Base-by-base conservation (phyloP, 2,329 filamentous ascomycete species). In the Aspergillus awamori region DNA sequence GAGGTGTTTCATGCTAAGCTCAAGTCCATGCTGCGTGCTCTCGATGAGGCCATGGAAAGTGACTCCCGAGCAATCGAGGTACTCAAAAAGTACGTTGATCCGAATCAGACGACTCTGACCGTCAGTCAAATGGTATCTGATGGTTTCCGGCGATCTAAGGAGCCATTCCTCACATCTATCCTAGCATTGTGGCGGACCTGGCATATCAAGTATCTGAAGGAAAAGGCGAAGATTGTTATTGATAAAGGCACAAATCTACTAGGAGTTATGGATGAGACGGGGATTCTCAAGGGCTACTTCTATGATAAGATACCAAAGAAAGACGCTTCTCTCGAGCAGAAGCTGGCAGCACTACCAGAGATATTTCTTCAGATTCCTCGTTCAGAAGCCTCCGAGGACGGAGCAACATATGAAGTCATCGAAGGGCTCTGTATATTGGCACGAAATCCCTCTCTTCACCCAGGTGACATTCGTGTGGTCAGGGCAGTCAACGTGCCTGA, bases 391-490 rank as follows among this genome's bases (percentile, higher is more conserved):
- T 20, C 17, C 0, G 79, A 83, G 8, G 80, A 82, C 36, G 78
- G 77, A 24, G 81, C 80, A 1, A 79, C 82, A 22, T 89, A 89
- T 68, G 84, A 81, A 55, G 80, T 94, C 1, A 84, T 97, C 24
- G 82, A 87, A 63, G 93, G 93, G 0, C 71, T 92, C 3, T 98
- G 95, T 69, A 81, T 96, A 6, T 82, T 99, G 0, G 93, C 93
- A 1, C 88, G 95, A 26, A 99, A 99, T 68, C 95, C 95, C 0
- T 97, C 94, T 0, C 83, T 99, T 6, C 94, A 99, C 69, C 91
- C 93, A 0, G 95, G 95, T 4, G 95, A 99, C 70, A 86, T 98
- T 49, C 89, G 95, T 22, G 86, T 97, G 0, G 94, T 98, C 1
- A 84, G 87, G 63, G 95, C 95, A 2, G 88, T 98, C 3, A 85